Evolutionary conservation across 2,329 filamentous ascomycete species (phyloP), one percentile per base, ranked within the genome.

Genomic region (Talaromyces sp.): DNA sequence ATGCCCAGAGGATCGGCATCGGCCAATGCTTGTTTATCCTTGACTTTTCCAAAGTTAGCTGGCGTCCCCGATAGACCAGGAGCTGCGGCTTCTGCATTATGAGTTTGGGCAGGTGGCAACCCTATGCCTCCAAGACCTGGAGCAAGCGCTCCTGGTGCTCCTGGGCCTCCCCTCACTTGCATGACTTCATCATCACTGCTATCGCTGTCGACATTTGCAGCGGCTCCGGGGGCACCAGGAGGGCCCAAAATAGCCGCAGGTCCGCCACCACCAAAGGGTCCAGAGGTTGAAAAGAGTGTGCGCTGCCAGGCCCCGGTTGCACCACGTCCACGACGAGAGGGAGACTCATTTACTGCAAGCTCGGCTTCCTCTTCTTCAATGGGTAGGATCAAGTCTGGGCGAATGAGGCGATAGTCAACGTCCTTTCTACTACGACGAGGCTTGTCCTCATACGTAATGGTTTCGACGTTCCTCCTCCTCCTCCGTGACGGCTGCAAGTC

Each of bases 1-100:
- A 99, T 91, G 9, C 94, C 94, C 3, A 99, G 82, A 45, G 94
- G 94, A 69, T 97, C 94, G 3, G 92, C 90, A 76, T 99, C 94
- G 21, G 93, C 93, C 50, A 97, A 81, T 3, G 90, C 87, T 70
- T 96, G 95, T 68, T 88, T 89, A 69, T 96, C 92, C 76, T 95
- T 97, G 67, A 97, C 82, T 74, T 93, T 97, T 63, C 94, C 94
- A 37, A 97, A 85, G 64, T 95, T 94, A 9, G 89, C 89, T 3
- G 91, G 84, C 10, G 84, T 86, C 13, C 84, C 85, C 25, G 82
- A 80, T 48, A 78, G 69, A 7, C 77, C 76, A 66, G 80, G 82
- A 33, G 80, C 74, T 28, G 80, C 74, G 17, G 82, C 72, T 64
- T 88, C 85, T 45, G 77, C 75, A 60, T 80, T 81, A 64, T 83